These are phyloP conservation scores for Claviceps sp. DNA, from an alignment of 2,329 filamentous ascomycete genomes.

Conservation along the genomic window DNA sequence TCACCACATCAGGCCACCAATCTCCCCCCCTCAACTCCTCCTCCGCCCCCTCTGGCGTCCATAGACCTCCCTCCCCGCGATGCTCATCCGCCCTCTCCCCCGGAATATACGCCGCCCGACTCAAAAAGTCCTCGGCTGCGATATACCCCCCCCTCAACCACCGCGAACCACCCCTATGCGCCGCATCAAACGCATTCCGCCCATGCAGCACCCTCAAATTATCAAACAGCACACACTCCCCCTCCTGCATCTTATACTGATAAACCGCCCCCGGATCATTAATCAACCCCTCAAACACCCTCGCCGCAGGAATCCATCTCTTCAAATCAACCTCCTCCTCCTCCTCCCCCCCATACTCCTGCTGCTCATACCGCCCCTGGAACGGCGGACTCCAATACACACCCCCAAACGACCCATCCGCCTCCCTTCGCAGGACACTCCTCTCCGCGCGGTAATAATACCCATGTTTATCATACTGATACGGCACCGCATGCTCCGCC, in stretches of 20 bases:
- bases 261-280: constrained; percentile 47
- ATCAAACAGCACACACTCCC: constrained; percentile 88
- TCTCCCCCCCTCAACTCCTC: constrained; percentile 11
- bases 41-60: constrained; percentile 14
- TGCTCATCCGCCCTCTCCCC: constrained; percentile 10
- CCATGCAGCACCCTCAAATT: constrained; percentile 81
- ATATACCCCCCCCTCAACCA: constrained; percentile 85
- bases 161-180: constrained; percentile 44
- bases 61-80: constrained; percentile 12
- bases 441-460: constrained; percentile 48
- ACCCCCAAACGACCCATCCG: constrained; percentile 10
- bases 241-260: constrained; percentile 60
- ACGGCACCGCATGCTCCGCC: constrained; percentile 31
- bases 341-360: not conserved
- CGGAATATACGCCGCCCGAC: constrained; percentile 20
- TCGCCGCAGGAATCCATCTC: constrained; percentile 35
- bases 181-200: constrained; percentile 55
- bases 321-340: constrained; percentile 9
- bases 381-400: constrained; percentile 66
- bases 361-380: constrained; percentile 41
- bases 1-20: constrained; percentile 16
- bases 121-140: constrained; percentile 34
- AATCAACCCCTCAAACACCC: constrained; percentile 44
- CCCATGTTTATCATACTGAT: constrained; percentile 56
- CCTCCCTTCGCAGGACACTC: constrained; percentile 25